These are phyloP conservation scores for Xylaria grammica DNA, from an alignment of 495 filamentous ascomycete genomes.

Conservation along the genomic window DNA sequence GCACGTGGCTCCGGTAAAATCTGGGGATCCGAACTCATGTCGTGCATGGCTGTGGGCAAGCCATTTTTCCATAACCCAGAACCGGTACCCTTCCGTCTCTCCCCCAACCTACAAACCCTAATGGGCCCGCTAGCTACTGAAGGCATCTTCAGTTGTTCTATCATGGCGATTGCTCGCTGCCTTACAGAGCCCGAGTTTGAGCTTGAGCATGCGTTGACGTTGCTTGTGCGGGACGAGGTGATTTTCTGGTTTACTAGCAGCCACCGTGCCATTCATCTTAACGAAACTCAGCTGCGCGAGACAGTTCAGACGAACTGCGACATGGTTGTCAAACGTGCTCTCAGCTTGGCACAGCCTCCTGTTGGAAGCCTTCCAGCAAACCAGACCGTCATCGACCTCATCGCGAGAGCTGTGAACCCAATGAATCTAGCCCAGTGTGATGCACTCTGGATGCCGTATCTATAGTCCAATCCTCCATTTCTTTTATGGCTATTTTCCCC, in stretches of 20 bases:
- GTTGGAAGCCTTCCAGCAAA: slow-evolving; percentile 80
- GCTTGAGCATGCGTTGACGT: slow-evolving; percentile 86
- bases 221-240: slow-evolving; percentile 98
- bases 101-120: slow-evolving; percentile 91
- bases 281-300: slow-evolving; percentile 77
- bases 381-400: slow-evolving; percentile 92
- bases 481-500: neutral
- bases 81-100: slow-evolving; percentile 94
- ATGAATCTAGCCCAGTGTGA: slow-evolving; percentile 82
- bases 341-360: slow-evolving; percentile 73
- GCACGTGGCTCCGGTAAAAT: slow-evolving; percentile 88
- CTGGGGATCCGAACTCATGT: slow-evolving; percentile 93
- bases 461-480: slow-evolving; percentile 55
- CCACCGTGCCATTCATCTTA: slow-evolving; percentile 64
- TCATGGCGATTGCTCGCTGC: slow-evolving; percentile 96
- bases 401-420: slow-evolving; percentile 85
- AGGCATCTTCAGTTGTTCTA: slow-evolving; percentile 86
- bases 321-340: slow-evolving; percentile 84
- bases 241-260: slow-evolving; percentile 92
- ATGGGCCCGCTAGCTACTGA: slow-evolving; percentile 96
- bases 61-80: slow-evolving; percentile 94
- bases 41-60: slow-evolving; percentile 76
- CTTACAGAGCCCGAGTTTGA: slow-evolving; percentile 91
- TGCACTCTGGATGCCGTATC: slow-evolving; percentile 96
- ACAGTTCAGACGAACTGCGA: slow-evolving; percentile 88